Evolutionary conservation across 352 stramenopile genomes (phyloP), one percentile per base, ranked within the genome.

Genomic region (Pythium phragmitis): DNA sequence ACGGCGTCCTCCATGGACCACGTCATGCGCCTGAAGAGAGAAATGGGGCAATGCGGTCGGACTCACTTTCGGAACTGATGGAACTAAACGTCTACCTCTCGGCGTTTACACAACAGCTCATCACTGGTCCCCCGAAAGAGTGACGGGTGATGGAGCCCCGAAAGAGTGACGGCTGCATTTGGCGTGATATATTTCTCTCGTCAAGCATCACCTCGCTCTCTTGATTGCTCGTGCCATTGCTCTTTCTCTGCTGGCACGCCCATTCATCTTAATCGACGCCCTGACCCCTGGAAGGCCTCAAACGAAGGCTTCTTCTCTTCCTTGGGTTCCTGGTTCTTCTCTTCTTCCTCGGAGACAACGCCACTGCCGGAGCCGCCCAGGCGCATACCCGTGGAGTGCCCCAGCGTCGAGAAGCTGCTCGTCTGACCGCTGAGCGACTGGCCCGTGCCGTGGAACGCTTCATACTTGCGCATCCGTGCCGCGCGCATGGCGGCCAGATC

Each of bases 381-480:
- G 49, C 60, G 34, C 49, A 21, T 21, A 17, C 43, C 52, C 0
- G 50, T 58, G n/a, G 63, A 65, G 2, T 28, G 49, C 14, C 56
- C 56, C 26, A 65, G 58, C 14, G 67, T 76, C 17, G 83, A 85
- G 39, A 65, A 70, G 36, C 41, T 70, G 52, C 63, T 70, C 45
- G 70, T 69, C 41, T 75, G 70, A 7, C 85, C 82, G 58, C 75
- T 90, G 5, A 94, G 66, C 19, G 87, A 94, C 39, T 87, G 74
- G 11, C 87, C 87, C 28, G 85, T 88, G 49, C 87, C 87, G 49
- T 94, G 85, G 61, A 95, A 95, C 4, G 85, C 85, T 53, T 95
- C 85, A 66, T 91, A 94, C 58, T 88, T 91, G 30, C 78, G 74
- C 63, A 95, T 72, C 6, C 87, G 87, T 41, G 82, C 81, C 4